A percentile compares a stretch with the other conserved stretches of the same genome.
These are phyloP conservation scores for Rachicladosporium sp. DNA, from an alignment of 2,329 filamentous ascomycete species.

Conservation along the genomic window DNA sequence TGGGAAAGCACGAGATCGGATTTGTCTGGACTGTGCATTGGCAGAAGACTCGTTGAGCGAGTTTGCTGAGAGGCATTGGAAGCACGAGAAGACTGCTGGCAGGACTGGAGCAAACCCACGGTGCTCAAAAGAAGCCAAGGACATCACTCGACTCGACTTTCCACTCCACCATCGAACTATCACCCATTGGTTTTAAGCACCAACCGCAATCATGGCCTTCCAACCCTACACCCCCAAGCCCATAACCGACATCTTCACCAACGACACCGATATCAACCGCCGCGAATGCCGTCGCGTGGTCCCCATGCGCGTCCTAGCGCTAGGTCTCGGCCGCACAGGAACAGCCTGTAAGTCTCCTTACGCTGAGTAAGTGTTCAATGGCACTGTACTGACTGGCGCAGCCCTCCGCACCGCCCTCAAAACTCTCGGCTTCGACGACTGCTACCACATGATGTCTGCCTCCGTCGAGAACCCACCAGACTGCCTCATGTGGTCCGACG, in stretches of 20 bases:
- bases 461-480: constrained; percentile 57
- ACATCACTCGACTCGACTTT: too few species aligned
- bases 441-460: constrained; percentile 63
- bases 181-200: neutral
- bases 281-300: constrained; percentile 52
- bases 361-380: neutral
- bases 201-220: constrained; percentile 22
- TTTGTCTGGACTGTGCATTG: too few species aligned
- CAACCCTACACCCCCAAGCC: constrained; percentile 36
- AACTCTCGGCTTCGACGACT: constrained; percentile 53
- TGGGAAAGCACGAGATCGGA: too few species aligned
- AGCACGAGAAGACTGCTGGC: too few species aligned
- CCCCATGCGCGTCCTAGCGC: constrained; percentile 59
- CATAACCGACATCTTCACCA: constrained; percentile 49
- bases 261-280: constrained; percentile 56
- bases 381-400: constrained; percentile 14
- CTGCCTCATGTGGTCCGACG: constrained; percentile 58
- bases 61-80: too few species aligned
- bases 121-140: too few species aligned
- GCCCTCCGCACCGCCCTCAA: constrained; percentile 54
- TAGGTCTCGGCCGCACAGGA: constrained; percentile 58
- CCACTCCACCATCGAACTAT: too few species aligned
- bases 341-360: constrained; percentile 46
- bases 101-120: too few species aligned
- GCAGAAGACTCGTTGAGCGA: too few species aligned